Conservation (phyloP, 2,329 filamentous ascomycete genomes). For the Emergomyces orientalis region DNA sequence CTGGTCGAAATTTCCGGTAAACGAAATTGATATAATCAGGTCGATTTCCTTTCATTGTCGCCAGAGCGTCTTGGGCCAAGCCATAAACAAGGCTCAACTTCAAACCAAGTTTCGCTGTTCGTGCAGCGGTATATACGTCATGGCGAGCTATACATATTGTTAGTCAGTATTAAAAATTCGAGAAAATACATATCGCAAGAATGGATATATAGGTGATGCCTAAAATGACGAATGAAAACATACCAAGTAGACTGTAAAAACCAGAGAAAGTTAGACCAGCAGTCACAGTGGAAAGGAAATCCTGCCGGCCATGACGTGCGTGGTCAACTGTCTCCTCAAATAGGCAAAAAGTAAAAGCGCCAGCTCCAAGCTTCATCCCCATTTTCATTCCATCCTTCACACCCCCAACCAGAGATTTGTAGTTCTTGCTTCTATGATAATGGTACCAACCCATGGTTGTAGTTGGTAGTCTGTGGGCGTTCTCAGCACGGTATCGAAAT, state of each 20-base stretch:
- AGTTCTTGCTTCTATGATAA: constrained; percentile 98
- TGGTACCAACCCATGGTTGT: constrained; percentile 85
- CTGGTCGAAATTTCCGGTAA: neutral
- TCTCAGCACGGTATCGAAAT: constrained; percentile 85
- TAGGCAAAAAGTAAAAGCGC: constrained; percentile 66
- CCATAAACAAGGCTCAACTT: constrained; percentile 73
- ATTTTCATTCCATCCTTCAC: constrained; percentile 69
- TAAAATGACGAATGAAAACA: constrained; percentile 26
- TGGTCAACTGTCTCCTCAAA: constrained; percentile 81
- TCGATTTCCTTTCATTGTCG: constrained; percentile 58
- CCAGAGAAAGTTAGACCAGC: constrained; percentile 80
- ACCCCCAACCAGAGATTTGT: constrained; percentile 69
- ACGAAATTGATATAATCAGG: constrained; percentile 54
- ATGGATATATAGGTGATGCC: neutral
- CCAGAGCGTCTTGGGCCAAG: constrained; percentile 65
- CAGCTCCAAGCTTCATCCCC: constrained; percentile 59
- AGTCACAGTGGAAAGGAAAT: constrained; percentile 70
- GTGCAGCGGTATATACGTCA: constrained; percentile 63
- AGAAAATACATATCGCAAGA: constrained; percentile 2
- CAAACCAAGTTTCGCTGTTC: constrained; percentile 71
- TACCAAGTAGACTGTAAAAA: constrained; percentile 77
- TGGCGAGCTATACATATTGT: constrained; percentile 55
- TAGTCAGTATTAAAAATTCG: constrained; percentile 10
- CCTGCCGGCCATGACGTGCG: constrained; percentile 48
- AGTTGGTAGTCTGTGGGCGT: constrained; percentile 83